Base-by-base conservation (phyloP, 2,329 filamentous ascomycete species). In the Chrysosporium keratinophilum region DNA sequence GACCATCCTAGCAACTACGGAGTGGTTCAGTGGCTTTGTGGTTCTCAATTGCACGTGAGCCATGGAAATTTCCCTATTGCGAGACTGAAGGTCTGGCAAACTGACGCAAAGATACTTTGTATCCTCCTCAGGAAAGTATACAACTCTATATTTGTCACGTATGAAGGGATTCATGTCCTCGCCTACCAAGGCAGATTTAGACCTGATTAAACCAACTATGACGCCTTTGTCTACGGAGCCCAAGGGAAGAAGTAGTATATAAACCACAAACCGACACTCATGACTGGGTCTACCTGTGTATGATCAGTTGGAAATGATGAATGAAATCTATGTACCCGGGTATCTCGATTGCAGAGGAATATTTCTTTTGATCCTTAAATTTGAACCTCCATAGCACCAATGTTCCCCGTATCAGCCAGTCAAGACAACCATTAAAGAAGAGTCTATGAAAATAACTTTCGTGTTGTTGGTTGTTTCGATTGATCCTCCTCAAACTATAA, bases 401-500 rank as follows among this genome's bases (percentile, higher is more conserved):
- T 41, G 35, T 20, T 50, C n/a, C 34, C 20, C 23, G 20, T 35
- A 9, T 39, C 41, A 40, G 31, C 45, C 23, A 28, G 33, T 14
- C 9, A n/a, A 33, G 34, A 5, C 34, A 19, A 41, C n/a, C 40
- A 50, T 41, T n/a, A 39, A 39, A 15, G 31, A n/a, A 43, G 20
- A 20, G 11, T 5, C 19, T 23, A 54, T 20, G 51, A 54, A 15
- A 48, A 54, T 37, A 54, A 15, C 17, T 31, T 52, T 23, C 17
- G 51, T 48, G 19, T 39, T 12, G 44, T 39, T 33, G 37, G 34
- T 7, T 48, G 34, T 20, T 54, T 7, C 15, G 39, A 35, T 23
- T 48, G 43, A 10, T 50, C 46, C n/a, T 54, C 52, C 52, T 54
- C 52, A 40, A 50, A 54, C 52, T 54, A 20, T 6, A 46, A 19